Conservation (phyloP, 257 asterid species). For the Dorcoceras hygrometricum region DNA sequence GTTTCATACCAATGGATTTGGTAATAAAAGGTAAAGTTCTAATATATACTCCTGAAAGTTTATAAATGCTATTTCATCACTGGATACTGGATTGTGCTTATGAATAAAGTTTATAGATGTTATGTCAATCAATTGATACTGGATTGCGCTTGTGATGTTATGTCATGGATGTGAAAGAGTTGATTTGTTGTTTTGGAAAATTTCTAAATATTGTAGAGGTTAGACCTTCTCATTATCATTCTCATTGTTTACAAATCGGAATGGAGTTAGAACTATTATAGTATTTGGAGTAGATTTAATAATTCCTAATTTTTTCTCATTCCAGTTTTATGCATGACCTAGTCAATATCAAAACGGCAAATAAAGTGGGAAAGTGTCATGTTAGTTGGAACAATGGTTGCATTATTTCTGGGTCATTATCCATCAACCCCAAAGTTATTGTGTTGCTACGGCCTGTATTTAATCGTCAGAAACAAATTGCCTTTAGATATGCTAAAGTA, state of each 20-base stretch:
- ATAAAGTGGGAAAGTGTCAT: constrained; percentile 13
- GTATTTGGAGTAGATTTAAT: not conserved
- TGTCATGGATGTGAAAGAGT: not conserved
- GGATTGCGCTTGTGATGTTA: not conserved
- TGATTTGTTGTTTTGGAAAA: not conserved
- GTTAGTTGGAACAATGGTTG: constrained; percentile 1
- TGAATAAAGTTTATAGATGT: not conserved
- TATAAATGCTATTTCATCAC: not conserved
- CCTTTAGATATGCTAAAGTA: not conserved
- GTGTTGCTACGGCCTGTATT: constrained; percentile 19
- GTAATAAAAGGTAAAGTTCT: constrained; percentile 61
- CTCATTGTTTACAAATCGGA: too few species aligned
- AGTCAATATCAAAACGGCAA: constrained; percentile 6
- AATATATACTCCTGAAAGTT: not conserved
- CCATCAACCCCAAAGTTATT: not conserved
- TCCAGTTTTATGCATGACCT: not conserved
- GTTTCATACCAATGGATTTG: constrained; percentile 79
- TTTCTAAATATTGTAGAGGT: too few species aligned
- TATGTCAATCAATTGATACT: not conserved
- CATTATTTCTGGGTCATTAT: not conserved
- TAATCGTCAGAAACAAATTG: not conserved
- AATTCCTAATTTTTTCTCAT: not conserved
- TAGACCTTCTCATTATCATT: too few species aligned
- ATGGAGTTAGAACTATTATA: too few species aligned
- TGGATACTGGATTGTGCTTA: not conserved